These are phyloP conservation scores for Chlamydomonas eustigma DNA, from an alignment of 139 green algal genomes.

Conservation along the genomic window DNA sequence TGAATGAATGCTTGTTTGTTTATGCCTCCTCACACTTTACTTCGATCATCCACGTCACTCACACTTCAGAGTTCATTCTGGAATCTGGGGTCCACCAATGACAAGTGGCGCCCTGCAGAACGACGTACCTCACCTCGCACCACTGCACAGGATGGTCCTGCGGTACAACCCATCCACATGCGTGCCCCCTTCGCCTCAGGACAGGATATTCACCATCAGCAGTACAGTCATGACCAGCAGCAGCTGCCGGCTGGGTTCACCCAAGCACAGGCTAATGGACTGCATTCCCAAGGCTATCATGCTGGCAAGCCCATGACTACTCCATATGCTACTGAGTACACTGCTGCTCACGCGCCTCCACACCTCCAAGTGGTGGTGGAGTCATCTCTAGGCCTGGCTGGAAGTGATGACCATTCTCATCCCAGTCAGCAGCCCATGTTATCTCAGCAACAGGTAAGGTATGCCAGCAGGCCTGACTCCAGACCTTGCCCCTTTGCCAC, in stretches of 20 bases:
- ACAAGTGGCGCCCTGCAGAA: neutral
- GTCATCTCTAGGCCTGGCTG: neutral
- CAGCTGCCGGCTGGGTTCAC: no score
- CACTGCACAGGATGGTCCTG: neutral
- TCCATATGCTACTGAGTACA: neutral
- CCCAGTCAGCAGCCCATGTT: neutral
- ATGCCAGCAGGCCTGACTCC: neutral
- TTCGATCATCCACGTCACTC: no score
- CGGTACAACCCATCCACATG: neutral
- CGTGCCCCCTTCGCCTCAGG: neutral
- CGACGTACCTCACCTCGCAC: neutral
- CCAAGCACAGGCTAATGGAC: no score
- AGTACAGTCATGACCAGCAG: no score
- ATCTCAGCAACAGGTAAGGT: neutral
- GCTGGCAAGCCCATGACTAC: neutral
- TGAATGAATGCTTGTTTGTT: no score
- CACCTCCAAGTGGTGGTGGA: neutral
- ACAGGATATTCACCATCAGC: neutral
- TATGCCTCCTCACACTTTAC: no score
- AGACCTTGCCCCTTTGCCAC: neutral
- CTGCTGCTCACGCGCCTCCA: neutral
- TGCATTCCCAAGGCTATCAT: no score
- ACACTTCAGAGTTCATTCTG: conserved; percentile 7
- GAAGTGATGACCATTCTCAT: neutral
- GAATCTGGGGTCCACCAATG: neutral